phyloP scores from a whole-genome alignment of 208 protist species.

The Angomonas deanei region DNA sequence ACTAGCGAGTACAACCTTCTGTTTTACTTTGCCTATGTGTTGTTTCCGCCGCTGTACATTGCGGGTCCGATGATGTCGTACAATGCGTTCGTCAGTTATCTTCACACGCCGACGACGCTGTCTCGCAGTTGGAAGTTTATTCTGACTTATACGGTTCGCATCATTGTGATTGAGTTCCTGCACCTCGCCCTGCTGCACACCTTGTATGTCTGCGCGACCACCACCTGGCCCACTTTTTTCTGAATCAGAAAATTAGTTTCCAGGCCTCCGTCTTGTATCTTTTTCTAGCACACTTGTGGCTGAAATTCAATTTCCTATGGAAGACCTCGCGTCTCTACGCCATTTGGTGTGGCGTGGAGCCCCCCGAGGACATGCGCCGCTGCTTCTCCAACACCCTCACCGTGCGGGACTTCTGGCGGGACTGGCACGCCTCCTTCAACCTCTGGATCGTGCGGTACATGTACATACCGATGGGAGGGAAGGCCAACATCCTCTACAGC shows the following conservation, averaged over 20 bases:
- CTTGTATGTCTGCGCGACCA: slow-evolving; percentile 48
- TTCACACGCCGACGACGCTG: slow-evolving; percentile 26
- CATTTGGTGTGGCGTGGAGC: slow-evolving; percentile 77
- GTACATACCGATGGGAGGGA: slow-evolving; percentile 90
- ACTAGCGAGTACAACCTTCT: slow-evolving; percentile 62
- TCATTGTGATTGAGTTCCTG: slow-evolving; percentile 11
- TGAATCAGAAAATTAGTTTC: slow-evolving; percentile 75
- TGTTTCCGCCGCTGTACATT: slow-evolving; percentile 88
- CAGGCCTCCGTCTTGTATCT: slow-evolving; percentile 68
- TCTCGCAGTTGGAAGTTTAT: neutral
- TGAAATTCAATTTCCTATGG: slow-evolving; percentile 90
- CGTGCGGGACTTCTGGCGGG: slow-evolving; percentile 89
- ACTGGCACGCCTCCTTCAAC: slow-evolving; percentile 93
- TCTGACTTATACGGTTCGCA: slow-evolving; percentile 12
- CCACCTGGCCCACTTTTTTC: slow-evolving; percentile 46
- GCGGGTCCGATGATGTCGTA: slow-evolving; percentile 87
- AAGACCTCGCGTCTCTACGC: slow-evolving; percentile 78
- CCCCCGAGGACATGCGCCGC: slow-evolving; percentile 85
- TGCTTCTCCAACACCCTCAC: slow-evolving; percentile 84
- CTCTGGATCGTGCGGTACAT: slow-evolving; percentile 93
- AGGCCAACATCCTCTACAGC: slow-evolving; percentile 30
- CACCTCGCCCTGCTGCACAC: slow-evolving; percentile 28
- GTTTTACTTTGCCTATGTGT: slow-evolving; percentile 80
- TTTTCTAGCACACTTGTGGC: slow-evolving; percentile 75
- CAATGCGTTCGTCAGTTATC: slow-evolving; percentile 83